Evolutionary conservation across 139 green algal genomes (phyloP).

Genomic region (Parachlorella kessleri): DNA sequence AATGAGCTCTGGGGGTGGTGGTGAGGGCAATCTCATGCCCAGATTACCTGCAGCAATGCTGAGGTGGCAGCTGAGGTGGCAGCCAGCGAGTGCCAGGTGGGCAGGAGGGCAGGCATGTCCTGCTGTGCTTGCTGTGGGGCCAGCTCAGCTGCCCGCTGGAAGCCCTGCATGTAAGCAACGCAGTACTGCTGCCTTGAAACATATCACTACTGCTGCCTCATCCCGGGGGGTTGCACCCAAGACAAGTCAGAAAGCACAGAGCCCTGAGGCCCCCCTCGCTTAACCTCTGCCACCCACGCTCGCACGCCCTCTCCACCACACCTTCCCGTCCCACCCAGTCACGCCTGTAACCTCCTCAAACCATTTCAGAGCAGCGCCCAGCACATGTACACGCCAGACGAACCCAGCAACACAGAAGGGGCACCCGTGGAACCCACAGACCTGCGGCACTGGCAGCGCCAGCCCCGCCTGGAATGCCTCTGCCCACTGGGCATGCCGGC

Average conservation of each 20-base stretch:
- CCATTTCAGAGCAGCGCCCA: too few species aligned
- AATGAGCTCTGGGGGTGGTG: background rate
- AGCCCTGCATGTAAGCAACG: constrained; percentile 21
- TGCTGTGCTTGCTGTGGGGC: background rate
- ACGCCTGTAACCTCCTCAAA: too few species aligned
- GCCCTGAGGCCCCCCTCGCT: too few species aligned
- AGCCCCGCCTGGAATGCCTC: constrained; percentile 27
- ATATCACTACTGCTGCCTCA: too few species aligned
- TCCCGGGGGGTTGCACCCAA: too few species aligned
- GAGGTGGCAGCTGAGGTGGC: background rate
- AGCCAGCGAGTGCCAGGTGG: constrained; percentile 12
- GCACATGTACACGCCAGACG: background rate
- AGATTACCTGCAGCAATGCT: constrained; percentile 6
- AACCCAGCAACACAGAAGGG: too few species aligned
- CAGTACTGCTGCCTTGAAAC: background rate
- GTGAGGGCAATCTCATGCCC: constrained; percentile 7
- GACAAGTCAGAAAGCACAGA: too few species aligned
- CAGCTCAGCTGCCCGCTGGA: constrained; percentile 18
- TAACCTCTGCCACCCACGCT: too few species aligned
- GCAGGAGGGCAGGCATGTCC: background rate
- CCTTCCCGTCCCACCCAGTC: too few species aligned
- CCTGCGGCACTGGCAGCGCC: constrained; percentile 22
- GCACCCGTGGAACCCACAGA: background rate
- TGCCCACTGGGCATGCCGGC: constrained; percentile 32
- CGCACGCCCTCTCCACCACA: too few species aligned